Conservation (phyloP, 768 basidiomycete species). For the Phlebiopsis flavidoalba region DNA sequence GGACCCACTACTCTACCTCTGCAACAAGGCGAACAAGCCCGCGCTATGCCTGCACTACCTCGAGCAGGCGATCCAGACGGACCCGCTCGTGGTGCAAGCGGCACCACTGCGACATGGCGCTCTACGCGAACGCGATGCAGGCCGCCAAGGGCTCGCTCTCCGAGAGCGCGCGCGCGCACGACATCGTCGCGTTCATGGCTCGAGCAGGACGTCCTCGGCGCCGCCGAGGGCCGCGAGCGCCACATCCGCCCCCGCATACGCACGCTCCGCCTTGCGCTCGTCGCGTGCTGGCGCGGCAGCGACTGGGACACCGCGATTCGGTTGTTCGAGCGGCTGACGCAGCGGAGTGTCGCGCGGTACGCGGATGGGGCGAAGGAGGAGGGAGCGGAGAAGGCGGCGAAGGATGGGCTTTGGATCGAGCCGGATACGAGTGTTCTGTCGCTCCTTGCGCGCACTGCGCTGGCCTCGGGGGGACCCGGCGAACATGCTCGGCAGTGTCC, state of each 20-base stretch:
- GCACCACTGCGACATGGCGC: slow-evolving; percentile 56
- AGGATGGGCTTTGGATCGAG: slow-evolving; percentile 39
- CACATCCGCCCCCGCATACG: slow-evolving; percentile 33
- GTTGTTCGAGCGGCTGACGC: slow-evolving; percentile 70
- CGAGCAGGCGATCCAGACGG: slow-evolving; percentile 47
- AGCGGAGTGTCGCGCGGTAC: slow-evolving; percentile 32
- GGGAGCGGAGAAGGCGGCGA: slow-evolving; percentile 19
- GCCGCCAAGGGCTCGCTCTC: slow-evolving; percentile 35
- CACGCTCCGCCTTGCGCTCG: slow-evolving; percentile 59
- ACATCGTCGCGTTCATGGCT: slow-evolving; percentile 69
- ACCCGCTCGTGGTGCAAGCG: slow-evolving; percentile 41
- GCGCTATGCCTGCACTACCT: slow-evolving; percentile 51
- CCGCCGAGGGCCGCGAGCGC: background rate
- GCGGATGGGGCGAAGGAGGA: slow-evolving; percentile 9
- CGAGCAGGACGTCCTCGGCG: slow-evolving; percentile 40
- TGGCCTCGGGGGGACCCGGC: slow-evolving; percentile 43
- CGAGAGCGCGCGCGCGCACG: slow-evolving; percentile 46
- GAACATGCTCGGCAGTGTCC: slow-evolving; percentile 51
- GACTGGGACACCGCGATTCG: slow-evolving; percentile 59
- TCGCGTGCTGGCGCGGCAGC: slow-evolving; percentile 54
- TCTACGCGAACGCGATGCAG: slow-evolving; percentile 43
- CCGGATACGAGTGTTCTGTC: slow-evolving; percentile 54
- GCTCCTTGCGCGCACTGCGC: slow-evolving; percentile 52
- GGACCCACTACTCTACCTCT: slow-evolving; percentile 49
- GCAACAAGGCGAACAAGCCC: slow-evolving; percentile 43